phyloP scores from a whole-genome alignment of 345 rosid species.

The Gynandropsis gynandra region DNA sequence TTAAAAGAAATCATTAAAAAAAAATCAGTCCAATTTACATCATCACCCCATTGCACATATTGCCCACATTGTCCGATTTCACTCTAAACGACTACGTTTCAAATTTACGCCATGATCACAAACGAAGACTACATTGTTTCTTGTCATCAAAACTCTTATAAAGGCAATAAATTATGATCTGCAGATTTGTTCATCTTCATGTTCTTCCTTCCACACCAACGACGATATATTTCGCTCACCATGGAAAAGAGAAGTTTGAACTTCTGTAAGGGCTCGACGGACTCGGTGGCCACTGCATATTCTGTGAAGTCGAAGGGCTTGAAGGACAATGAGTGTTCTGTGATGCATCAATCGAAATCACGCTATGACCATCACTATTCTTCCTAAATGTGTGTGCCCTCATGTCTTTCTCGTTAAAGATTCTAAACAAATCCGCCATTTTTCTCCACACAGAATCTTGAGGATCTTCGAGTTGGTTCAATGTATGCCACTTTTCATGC shows the following conservation, averaged over 20 bases:
- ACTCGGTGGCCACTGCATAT: constrained; percentile 13
- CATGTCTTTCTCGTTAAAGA: constrained; percentile 31
- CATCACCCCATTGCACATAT: too few species aligned
- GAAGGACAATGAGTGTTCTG: constrained; percentile 13
- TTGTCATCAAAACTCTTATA: too few species aligned
- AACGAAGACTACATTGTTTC: too few species aligned
- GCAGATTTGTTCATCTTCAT: neutral
- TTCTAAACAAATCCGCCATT: constrained; percentile 15
- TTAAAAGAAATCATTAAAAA: too few species aligned
- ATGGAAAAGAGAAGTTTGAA: constrained; percentile 2
- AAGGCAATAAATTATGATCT: too few species aligned
- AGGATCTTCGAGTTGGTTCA: constrained; percentile 12
- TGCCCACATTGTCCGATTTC: too few species aligned
- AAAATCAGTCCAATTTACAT: too few species aligned
- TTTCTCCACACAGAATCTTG: constrained; percentile 24
- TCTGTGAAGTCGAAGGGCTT: constrained; percentile 21
- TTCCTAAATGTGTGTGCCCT: constrained; percentile 28
- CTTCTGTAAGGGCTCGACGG: constrained; percentile 15
- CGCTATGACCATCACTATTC: constrained; percentile 10
- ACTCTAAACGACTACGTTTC: too few species aligned
- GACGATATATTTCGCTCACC: constrained; percentile 21
- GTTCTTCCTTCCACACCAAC: constrained; percentile 1
- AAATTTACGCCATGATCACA: too few species aligned
- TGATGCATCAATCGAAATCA: constrained; percentile 14
- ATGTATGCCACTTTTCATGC: constrained; percentile 5